A percentile compares a stretch with the other conserved stretches of the same genome.
phyloP scores from a whole-genome alignment of 352 stramenopile species.

The Pythium vanterpoolii region DNA sequence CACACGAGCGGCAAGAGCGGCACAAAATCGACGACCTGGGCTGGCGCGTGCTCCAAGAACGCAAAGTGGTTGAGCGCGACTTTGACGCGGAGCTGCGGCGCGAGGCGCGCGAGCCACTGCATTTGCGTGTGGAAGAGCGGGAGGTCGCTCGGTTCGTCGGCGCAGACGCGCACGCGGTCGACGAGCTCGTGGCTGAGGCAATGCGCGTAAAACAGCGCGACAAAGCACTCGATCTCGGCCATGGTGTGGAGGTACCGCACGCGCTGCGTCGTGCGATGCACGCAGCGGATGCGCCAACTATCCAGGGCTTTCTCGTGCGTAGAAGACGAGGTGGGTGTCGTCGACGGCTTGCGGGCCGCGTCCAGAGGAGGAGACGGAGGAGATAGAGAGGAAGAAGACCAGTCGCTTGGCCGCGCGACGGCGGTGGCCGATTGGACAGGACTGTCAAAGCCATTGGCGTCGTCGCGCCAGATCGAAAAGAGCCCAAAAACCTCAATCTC shows the following conservation, averaged over 20 bases:
- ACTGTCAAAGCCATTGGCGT: slow-evolving; percentile 52
- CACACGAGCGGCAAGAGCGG: slow-evolving; percentile 66
- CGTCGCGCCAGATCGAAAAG: slow-evolving; percentile 64
- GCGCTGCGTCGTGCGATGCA: slow-evolving; percentile 46
- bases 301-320: slow-evolving; percentile 44
- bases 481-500: slow-evolving; percentile 79
- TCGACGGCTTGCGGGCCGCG: background rate
- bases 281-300: slow-evolving; percentile 67
- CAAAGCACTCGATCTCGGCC: slow-evolving; percentile 57
- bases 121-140: slow-evolving; percentile 60
- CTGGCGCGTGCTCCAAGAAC: slow-evolving; percentile 59
- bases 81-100: slow-evolving; percentile 68
- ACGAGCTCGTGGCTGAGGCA: slow-evolving; percentile 51
- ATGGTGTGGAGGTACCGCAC: slow-evolving; percentile 56
- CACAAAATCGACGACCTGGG: slow-evolving; percentile 70
- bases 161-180: slow-evolving; percentile 65
- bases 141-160: slow-evolving; percentile 62
- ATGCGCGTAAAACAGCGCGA: slow-evolving; percentile 65
- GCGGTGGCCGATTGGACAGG: slow-evolving; percentile 36
- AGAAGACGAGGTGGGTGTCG: too few relatives aligned
- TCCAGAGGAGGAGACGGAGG: background rate
- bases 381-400: background rate
- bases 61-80: slow-evolving; percentile 72
- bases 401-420: background rate
- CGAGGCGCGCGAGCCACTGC: slow-evolving; percentile 55